These are phyloP conservation scores for Leccinum disarticulatum DNA, from an alignment of 768 basidiomycete species.

Conservation along the genomic window DNA sequence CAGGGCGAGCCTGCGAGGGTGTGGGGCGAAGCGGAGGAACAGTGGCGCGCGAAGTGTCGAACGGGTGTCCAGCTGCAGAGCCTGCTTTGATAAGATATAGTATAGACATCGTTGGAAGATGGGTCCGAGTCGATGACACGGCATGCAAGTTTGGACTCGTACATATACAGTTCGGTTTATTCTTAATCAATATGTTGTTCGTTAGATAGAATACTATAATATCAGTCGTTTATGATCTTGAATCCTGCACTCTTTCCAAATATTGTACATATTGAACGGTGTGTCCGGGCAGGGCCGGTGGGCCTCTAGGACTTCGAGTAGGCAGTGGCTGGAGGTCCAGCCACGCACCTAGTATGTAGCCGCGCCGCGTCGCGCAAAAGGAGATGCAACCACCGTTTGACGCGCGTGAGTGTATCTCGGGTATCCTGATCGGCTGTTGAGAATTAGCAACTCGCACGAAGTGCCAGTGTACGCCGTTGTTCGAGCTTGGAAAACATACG, in stretches of 20 bases:
- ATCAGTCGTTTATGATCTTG: no score
- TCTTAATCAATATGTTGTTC: background rate
- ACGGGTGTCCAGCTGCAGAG: background rate
- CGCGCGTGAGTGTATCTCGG: slow-evolving; percentile 21
- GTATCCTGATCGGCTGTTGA: no score
- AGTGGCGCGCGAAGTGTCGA: slow-evolving; percentile 6
- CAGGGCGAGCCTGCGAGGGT: slow-evolving; percentile 8
- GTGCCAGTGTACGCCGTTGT: background rate
- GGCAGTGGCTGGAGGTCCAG: no score
- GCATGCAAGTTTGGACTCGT: background rate
- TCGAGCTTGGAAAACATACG: slow-evolving; percentile 28
- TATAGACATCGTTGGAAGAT: background rate
- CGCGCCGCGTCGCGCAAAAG: slow-evolving; percentile 23
- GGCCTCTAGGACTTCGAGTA: no score
- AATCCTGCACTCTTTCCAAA: no score
- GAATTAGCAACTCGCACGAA: no score
- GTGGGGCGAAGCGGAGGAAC: slow-evolving; percentile 15
- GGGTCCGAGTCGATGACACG: background rate
- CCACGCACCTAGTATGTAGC: no score
- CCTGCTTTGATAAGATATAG: no score
- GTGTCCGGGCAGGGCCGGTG: no score
- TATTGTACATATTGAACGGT: no score
- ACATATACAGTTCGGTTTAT: background rate
- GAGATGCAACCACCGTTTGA: slow-evolving; percentile 33
- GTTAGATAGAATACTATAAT: background rate